phyloP scores from a whole-genome alignment of 176 grass and related monocot genomes.

The Musa troglodytarum region DNA sequence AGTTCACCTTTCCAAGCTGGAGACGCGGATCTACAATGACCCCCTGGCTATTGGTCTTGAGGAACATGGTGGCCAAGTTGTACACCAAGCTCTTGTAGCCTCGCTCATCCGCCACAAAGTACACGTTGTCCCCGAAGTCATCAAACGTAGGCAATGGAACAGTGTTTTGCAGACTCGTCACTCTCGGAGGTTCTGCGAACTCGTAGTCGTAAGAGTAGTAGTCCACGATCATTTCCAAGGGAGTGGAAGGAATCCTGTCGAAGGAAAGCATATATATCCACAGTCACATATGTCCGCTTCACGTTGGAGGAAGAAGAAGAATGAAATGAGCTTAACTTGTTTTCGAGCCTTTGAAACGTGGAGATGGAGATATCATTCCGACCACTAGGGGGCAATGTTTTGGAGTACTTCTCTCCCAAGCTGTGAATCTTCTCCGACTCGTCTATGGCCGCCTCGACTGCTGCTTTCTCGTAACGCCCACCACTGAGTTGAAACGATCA shows the following conservation, averaged over 20 bases:
- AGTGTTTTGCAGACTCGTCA: constrained; percentile 52
- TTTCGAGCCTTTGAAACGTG: constrained; percentile 36
- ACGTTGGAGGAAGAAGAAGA: too few relatives aligned
- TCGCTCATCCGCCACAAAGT: constrained; percentile 44
- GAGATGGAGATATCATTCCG: constrained; percentile 38
- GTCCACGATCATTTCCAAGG: constrained; percentile 36
- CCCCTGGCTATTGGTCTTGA: constrained; percentile 26
- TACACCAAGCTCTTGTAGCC: constrained; percentile 28
- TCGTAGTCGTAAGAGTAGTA: constrained; percentile 28
- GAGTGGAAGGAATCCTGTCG: constrained; percentile 17
- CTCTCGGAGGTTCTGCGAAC: constrained; percentile 49
- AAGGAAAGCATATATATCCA: neutral
- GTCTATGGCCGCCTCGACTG: constrained; percentile 29
- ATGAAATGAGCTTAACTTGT: constrained; percentile 22
- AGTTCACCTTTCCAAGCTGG: constrained; percentile 28
- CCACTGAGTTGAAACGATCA: constrained; percentile 21
- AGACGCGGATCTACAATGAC: constrained; percentile 28
- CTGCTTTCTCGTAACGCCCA: constrained; percentile 20
- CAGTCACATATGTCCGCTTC: too few relatives aligned
- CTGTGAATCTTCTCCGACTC: constrained; percentile 7
- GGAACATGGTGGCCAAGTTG: constrained; percentile 35
- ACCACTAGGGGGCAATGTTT: constrained; percentile 23
- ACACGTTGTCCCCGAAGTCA: constrained; percentile 30
- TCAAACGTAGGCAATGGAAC: constrained; percentile 10
- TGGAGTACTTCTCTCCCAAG: constrained; percentile 17